Evolutionary conservation across 192 early-diverging fungal species (phyloP), one percentile per base, ranked within the genome.

Genomic region (Diversispora epigaea): DNA sequence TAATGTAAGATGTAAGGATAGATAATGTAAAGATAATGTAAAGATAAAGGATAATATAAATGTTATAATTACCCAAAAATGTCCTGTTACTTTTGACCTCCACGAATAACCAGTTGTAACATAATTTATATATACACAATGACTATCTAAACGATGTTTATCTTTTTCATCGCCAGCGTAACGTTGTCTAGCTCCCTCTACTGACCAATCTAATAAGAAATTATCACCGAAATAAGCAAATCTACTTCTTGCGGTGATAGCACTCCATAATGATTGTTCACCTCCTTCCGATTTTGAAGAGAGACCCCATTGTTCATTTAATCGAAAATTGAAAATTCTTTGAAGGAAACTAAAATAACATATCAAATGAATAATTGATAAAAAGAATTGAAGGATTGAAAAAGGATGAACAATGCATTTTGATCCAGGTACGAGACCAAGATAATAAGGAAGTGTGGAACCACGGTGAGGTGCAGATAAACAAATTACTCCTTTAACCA

Each of bases 381-480:
- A 40, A 11, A 75, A 55, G n/a, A 75, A 11, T 25, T 75, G 73
- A 8, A 75, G 47, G 4, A 65, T 9, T 4, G 22, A 40, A 6
- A 75, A 22, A 3, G 60, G 46, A 54, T 41, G 6, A 21, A 75
- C 62, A 15, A 65, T 41, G 10, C 57, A 62, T 55, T 63, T 75
- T 39, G 73, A 65, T 10, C 73, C 73, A 40, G 73, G 62, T 65
- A 52, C 61, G 43, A 75, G 73, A 25, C 73, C 73, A 25, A 75
- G 62, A 15, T 9, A 21, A 65, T 75, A 75, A 15, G 73, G 73
- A 15, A 75, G 73, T 4, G 45, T 65, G 10, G 62, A 65, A 3
- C 73, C 73, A 50, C 73, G 73, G 55, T 75, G 73, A 4, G 73
- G 73, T 10, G 73, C 73, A 54, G 73, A 75, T n/a, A 52, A 40